These are phyloP conservation scores for Camellia granthamiana DNA, from an alignment of 148 eudicot genomes.

Conservation along the genomic window DNA sequence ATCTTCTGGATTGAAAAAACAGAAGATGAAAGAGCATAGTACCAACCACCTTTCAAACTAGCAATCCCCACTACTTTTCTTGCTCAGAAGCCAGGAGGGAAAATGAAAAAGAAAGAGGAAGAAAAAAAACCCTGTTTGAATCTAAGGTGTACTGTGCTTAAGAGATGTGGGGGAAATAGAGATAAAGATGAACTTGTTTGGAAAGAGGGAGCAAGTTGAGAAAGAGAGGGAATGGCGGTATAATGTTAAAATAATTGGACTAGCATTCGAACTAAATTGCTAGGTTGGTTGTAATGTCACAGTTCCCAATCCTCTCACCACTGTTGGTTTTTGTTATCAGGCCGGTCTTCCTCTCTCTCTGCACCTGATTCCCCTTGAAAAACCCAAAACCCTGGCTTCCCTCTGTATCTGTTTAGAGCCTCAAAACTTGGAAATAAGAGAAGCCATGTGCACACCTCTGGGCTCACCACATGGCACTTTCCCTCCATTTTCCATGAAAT, in stretches of 20 bases:
- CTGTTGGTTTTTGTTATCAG: conserved; percentile 23
- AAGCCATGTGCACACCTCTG: conserved; percentile 76
- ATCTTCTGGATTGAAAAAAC: not conserved
- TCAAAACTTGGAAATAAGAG: conserved; percentile 67
- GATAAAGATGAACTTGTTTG: not conserved
- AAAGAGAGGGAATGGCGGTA: not conserved
- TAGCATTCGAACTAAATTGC: not conserved
- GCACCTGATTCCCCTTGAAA: not conserved
- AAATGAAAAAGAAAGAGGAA: not conserved
- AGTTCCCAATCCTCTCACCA: conserved; percentile 27
- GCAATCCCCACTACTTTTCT: conserved; percentile 10
- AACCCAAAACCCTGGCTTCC: no score
- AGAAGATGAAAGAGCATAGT: not conserved
- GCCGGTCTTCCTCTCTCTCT: conserved; percentile 43
- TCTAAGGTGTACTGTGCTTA: conserved; percentile 10
- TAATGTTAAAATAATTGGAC: conserved; percentile 10
- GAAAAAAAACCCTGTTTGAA: conserved; percentile 9
- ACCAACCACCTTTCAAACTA: not conserved
- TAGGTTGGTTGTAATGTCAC: conserved; percentile 24
- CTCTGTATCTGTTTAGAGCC: conserved; percentile 44
- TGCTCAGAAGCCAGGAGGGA: not conserved
- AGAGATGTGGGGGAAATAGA: conserved; percentile 3
- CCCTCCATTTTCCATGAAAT: conserved; percentile 12
- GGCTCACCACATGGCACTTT: conserved; percentile 69
- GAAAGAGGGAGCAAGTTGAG: not conserved